A percentile compares a stretch with the other conserved stretches of the same genome.
Conservation (phyloP, 768 basidiomycete genomes). For the Boletus tylopilopsis region DNA sequence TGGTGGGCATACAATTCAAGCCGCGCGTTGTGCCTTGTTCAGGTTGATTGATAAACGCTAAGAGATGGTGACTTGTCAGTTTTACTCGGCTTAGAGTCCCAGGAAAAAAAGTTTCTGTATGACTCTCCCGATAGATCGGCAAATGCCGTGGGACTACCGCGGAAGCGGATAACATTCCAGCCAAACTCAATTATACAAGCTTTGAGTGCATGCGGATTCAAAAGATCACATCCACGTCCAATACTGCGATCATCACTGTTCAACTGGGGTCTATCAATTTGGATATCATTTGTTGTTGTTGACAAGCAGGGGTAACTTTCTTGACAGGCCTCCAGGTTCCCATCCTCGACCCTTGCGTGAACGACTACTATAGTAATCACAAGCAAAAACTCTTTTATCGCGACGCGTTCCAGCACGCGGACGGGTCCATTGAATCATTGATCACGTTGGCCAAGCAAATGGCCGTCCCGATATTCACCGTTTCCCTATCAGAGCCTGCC, state of each 20-base stretch:
- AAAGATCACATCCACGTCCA: conserved; percentile 8
- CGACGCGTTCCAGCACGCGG: background rate
- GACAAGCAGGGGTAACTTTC: background rate
- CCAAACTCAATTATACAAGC: background rate
- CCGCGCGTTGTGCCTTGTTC: too few species aligned
- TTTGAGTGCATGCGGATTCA: conserved; percentile 5
- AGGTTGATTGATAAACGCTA: too few species aligned
- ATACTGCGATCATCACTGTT: conserved; percentile 1
- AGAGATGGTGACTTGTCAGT: too few species aligned
- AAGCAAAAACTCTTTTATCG: background rate
- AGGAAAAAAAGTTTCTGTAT: too few species aligned
- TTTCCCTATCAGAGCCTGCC: conserved; percentile 32
- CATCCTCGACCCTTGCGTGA: conserved; percentile 1
- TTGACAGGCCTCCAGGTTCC: conserved; percentile 5
- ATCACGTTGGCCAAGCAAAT: conserved; percentile 9
- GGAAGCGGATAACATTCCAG: conserved; percentile 1
- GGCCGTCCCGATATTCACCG: conserved; percentile 33
- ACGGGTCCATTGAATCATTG: background rate
- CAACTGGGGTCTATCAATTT: conserved; percentile 1
- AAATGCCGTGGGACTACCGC: conserved; percentile 11
- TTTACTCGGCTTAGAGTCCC: too few species aligned
- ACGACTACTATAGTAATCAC: background rate
- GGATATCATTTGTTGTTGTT: background rate
- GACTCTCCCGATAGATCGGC: conserved; percentile 7
- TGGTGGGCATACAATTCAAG: too few species aligned